Conservation (phyloP, 2,329 filamentous ascomycete genomes). For the Aspergillus hiratsukae region DNA sequence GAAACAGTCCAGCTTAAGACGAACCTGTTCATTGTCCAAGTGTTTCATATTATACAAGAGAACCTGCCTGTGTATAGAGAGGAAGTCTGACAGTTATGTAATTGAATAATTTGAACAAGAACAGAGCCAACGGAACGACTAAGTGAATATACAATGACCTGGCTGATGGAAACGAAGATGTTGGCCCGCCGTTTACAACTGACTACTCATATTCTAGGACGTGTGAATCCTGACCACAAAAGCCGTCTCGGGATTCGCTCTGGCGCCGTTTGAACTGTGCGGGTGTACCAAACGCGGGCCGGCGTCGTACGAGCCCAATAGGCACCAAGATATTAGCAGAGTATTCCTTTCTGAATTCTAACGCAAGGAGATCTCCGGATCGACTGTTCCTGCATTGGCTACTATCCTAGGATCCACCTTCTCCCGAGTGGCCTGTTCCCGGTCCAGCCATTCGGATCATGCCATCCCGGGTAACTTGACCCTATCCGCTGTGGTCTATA, state of each 20-base stretch:
- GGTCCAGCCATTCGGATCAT: conserved; percentile 18
- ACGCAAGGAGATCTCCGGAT: not conserved
- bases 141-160: not conserved
- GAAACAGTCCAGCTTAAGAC: not conserved
- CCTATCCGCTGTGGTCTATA: not conserved
- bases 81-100: not conserved
- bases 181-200: no score
- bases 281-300: not conserved
- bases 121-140: not conserved
- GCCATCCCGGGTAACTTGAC: not conserved
- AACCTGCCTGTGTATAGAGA: not conserved
- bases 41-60: not conserved
- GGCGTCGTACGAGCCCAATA: not conserved
- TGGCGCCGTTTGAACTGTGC: not conserved
- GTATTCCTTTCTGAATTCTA: not conserved
- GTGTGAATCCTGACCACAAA: no score
- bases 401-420: not conserved
- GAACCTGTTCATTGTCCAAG: no score
- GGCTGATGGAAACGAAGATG: no score
- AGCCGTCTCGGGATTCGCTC: not conserved
- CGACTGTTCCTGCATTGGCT: not conserved
- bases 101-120: not conserved
- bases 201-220: no score
- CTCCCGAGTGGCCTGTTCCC: not conserved
- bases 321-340: not conserved